These are phyloP conservation scores for Ceratobasidium theobromae DNA, from an alignment of 1,284 basidiomycete species.

Conservation along the genomic window DNA sequence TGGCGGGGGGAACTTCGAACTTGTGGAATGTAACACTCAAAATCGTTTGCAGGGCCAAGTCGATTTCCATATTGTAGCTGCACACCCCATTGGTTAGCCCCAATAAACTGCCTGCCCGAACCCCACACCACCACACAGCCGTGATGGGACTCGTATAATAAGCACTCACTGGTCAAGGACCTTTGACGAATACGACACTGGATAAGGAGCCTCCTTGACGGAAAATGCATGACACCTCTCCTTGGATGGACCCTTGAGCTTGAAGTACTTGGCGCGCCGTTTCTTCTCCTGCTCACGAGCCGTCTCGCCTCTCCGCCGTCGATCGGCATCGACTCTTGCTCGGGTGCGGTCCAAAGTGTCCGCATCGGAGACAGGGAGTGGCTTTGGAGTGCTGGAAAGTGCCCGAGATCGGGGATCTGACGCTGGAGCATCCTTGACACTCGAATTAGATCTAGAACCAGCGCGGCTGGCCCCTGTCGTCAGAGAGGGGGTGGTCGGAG, in stretches of 20 bases:
- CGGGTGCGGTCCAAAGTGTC: not conserved
- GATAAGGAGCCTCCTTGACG: constrained; percentile 29
- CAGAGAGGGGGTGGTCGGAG: constrained; percentile 17
- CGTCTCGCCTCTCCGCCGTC: not conserved
- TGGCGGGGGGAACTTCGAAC: constrained; percentile 32
- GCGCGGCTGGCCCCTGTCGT: not conserved
- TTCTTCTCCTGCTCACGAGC: not conserved
- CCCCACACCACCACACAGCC: not conserved
- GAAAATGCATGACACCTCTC: constrained; percentile 33
- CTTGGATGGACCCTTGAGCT: constrained; percentile 17
- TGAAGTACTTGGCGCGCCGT: constrained; percentile 12
- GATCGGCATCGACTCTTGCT: constrained; percentile 19
- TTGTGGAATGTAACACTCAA: constrained; percentile 8
- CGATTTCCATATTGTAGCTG: constrained; percentile 31
- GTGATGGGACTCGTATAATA: not conserved
- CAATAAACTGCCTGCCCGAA: not conserved
- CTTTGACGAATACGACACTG: constrained; percentile 31
- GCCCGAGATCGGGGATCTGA: not conserved
- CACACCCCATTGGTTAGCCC: not conserved
- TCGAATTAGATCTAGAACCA: constrained; percentile 5
- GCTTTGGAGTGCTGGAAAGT: not conserved
- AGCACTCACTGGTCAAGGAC: constrained; percentile 32
- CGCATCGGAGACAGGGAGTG: not conserved
- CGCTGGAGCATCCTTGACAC: not conserved
- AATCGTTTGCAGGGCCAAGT: constrained; percentile 9